phyloP scores from a whole-genome alignment of 768 basidiomycete species.

The Hysterangium stoloniferum region DNA sequence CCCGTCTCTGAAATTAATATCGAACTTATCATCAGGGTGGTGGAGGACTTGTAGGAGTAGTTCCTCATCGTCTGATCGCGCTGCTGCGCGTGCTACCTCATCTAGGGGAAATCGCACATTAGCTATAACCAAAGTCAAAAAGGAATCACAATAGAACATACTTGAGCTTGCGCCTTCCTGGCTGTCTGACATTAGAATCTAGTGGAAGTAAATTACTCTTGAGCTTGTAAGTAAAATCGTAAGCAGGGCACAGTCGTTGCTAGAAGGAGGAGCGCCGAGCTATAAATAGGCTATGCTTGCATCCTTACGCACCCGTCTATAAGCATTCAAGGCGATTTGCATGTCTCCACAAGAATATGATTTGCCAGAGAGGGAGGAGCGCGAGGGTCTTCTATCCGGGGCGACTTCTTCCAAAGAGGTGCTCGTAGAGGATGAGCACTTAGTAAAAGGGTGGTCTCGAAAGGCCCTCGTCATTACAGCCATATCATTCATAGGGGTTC shows the following conservation, averaged over 20 bases:
- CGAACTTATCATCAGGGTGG: conserved; percentile 38
- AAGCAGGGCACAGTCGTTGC: no score
- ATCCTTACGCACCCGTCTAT: no score
- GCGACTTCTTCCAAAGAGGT: background rate
- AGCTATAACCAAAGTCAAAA: background rate
- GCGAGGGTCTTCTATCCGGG: conserved; percentile 5
- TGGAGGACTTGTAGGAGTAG: conserved; percentile 54
- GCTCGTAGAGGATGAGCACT: background rate
- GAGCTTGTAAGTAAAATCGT: no score
- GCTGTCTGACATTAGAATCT: conserved; percentile 1
- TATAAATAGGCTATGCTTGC: no score
- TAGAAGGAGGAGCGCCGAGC: no score
- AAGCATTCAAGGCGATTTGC: no score
- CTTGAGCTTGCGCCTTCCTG: conserved; percentile 13
- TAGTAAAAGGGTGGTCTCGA: conserved; percentile 1
- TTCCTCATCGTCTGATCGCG: conserved; percentile 66
- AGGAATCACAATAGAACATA: conserved; percentile 1
- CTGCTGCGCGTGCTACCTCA: conserved; percentile 65
- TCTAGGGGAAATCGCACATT: conserved; percentile 33
- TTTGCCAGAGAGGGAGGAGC: conserved; percentile 6
- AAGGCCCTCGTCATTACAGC: background rate
- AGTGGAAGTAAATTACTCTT: no score
- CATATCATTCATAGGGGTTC: conserved; percentile 1
- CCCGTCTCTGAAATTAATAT: conserved; percentile 79
- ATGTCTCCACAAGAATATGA: no score